These are phyloP conservation scores for Coniella vitis DNA, from an alignment of 2,329 filamentous ascomycete genomes.

Conservation along the genomic window DNA sequence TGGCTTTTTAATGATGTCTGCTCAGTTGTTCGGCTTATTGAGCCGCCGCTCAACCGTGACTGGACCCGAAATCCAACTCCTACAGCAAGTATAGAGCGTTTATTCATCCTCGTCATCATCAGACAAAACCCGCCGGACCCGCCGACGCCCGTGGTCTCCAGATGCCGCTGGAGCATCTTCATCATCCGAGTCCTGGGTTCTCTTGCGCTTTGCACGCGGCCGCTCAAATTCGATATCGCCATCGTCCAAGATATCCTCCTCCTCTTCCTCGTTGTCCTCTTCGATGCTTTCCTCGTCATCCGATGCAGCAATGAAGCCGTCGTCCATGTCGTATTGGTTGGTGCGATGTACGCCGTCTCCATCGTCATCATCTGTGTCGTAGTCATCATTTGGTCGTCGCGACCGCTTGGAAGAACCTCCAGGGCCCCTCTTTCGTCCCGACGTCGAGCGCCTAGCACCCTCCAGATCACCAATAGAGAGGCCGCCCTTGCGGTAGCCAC, in stretches of 20 bases:
- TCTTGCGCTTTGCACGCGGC: slow-evolving; percentile 43
- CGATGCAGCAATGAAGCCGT: slow-evolving; percentile 66
- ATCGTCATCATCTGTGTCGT: slow-evolving; percentile 74
- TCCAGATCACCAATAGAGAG: slow-evolving; percentile 66
- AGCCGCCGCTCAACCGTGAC: no score
- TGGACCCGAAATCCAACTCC: neutral
- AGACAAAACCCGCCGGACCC: slow-evolving; percentile 47
- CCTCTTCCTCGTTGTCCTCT: slow-evolving; percentile 56
- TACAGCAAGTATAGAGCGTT: neutral
- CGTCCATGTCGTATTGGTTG: slow-evolving; percentile 73
- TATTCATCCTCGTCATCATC: slow-evolving; percentile 53
- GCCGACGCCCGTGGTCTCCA: slow-evolving; percentile 33
- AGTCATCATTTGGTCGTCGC: slow-evolving; percentile 52
- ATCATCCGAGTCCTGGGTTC: slow-evolving; percentile 42
- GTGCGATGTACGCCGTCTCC: slow-evolving; percentile 46
- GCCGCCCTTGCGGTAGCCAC: slow-evolving; percentile 39
- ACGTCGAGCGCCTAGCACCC: slow-evolving; percentile 44
- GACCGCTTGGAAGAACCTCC: slow-evolving; percentile 27
- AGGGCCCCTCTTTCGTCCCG: slow-evolving; percentile 47
- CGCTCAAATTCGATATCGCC: slow-evolving; percentile 55
- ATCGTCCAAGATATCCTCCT: slow-evolving; percentile 50
- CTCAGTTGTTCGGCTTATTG: no score
- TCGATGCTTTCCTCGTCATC: slow-evolving; percentile 63
- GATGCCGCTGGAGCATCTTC: slow-evolving; percentile 36
- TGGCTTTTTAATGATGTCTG: no score